Percentiles rank a stretch among this genome's conserved stretches.
phyloP scores from a whole-genome alignment of 192 early-diverging fungal species.

The Coemansia sp. region DNA sequence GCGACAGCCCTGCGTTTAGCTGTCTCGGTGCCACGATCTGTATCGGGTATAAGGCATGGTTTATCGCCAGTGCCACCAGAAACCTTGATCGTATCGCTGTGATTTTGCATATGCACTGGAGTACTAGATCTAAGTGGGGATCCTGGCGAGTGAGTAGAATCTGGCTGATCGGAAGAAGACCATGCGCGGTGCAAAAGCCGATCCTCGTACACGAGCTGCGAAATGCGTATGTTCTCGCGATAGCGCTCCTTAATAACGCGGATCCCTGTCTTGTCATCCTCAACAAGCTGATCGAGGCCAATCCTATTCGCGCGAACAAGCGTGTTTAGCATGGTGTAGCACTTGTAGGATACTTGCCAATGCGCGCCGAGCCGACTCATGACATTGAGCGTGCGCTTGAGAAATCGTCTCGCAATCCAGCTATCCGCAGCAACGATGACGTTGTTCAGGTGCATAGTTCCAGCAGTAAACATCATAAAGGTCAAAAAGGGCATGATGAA shows the following conservation, averaged over 20 bases:
- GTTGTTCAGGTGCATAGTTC: slow-evolving; percentile 54
- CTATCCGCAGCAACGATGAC: slow-evolving; percentile 51
- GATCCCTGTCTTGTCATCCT: slow-evolving; percentile 21
- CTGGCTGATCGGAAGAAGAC: not conserved
- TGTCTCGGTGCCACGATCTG: not conserved
- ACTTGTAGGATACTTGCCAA: slow-evolving; percentile 54
- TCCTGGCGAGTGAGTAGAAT: not conserved
- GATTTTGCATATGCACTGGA: not conserved
- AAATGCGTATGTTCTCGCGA: slow-evolving; percentile 24
- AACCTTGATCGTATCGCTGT: not conserved
- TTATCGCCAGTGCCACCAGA: not conserved
- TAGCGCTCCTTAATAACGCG: slow-evolving; percentile 34
- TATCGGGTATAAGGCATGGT: not conserved
- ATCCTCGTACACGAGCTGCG: slow-evolving; percentile 36
- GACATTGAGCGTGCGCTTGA: slow-evolving; percentile 52
- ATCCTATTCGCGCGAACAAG: slow-evolving; percentile 49
- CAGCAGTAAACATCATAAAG: slow-evolving; percentile 54
- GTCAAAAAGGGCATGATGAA: slow-evolving; percentile 55
- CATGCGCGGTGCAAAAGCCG: slow-evolving; percentile 17
- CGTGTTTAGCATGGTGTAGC: slow-evolving; percentile 52
- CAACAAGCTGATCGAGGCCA: slow-evolving; percentile 35
- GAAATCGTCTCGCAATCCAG: slow-evolving; percentile 49
- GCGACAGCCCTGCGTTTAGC: not conserved
- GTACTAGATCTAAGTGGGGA: not conserved
- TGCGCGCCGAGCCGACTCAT: slow-evolving; percentile 53